These are phyloP conservation scores for Xylaria sp. DNA, from an alignment of 2,329 filamentous ascomycete species.

Conservation along the genomic window DNA sequence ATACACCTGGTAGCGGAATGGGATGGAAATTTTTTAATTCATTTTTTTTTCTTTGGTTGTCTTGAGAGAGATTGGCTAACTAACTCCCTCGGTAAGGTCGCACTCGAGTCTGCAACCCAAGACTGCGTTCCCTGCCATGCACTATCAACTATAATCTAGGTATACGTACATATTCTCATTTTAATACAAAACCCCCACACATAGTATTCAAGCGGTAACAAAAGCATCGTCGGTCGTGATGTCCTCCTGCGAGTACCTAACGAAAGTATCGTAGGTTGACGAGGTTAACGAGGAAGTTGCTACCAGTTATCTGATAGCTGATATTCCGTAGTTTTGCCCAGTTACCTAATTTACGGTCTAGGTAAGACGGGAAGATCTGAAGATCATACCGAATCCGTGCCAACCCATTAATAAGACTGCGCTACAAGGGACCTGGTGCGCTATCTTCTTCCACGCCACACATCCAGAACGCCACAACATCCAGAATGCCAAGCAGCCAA, in stretches of 20 bases:
- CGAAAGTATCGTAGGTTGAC: no score
- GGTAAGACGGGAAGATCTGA: slow-evolving; percentile 17
- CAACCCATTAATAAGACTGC: not conserved
- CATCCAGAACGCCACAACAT: not conserved
- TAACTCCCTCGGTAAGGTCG: not conserved
- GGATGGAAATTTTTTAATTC: no score
- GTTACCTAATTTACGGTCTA: not conserved
- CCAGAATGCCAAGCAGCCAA: not conserved
- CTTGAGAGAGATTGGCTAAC: not conserved
- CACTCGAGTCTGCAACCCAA: not conserved
- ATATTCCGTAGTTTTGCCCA: not conserved
- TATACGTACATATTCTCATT: not conserved
- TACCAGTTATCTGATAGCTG: not conserved
- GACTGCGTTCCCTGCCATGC: no score
- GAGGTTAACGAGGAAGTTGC: not conserved
- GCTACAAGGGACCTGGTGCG: not conserved
- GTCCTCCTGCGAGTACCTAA: not conserved
- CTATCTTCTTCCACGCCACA: not conserved
- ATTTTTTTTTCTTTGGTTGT: not conserved
- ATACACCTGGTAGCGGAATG: no score
- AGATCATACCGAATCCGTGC: slow-evolving; percentile 7
- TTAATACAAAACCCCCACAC: not conserved
- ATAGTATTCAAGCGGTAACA: not conserved
- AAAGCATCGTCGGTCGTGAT: not conserved
- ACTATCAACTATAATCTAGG: no score